Evolutionary conservation across 257 asterid species (phyloP).

Genomic region (Nyctanthes arbortristis): DNA sequence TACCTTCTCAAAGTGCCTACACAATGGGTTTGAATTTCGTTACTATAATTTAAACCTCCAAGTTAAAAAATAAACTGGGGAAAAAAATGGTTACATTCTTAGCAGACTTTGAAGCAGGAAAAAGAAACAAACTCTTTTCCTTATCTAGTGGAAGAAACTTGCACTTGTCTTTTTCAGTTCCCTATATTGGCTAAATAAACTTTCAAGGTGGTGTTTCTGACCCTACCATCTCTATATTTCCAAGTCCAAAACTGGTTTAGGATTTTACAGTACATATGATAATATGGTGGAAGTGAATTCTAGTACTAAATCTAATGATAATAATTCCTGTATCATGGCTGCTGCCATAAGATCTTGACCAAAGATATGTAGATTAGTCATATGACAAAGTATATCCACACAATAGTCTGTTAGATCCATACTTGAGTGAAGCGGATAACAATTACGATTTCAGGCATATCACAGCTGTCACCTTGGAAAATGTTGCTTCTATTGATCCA

Average conservation of each 20-base stretch:
- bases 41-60: conserved; percentile 1
- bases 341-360: neutral
- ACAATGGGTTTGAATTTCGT: neutral
- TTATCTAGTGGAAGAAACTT: conserved; percentile 1
- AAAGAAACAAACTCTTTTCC: neutral
- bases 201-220: neutral
- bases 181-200: conserved; percentile 4
- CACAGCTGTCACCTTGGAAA: conserved; percentile 4
- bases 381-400: neutral
- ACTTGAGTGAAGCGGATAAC: conserved; percentile 1
- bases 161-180: neutral
- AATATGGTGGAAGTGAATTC: neutral
- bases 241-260: neutral
- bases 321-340: conserved; percentile 6
- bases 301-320: neutral
- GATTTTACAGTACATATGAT: neutral
- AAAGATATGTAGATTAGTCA: neutral
- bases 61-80: neutral
- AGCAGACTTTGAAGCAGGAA: neutral
- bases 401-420: neutral
- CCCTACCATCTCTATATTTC: neutral
- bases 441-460: neutral
- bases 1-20: conserved; percentile 8
- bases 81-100: neutral
- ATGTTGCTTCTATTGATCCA: neutral